Percentiles rank a stretch among this genome's conserved stretches.
Conservation (phyloP, 805 yeast genomes). For the Candida namnaoensis region DNA sequence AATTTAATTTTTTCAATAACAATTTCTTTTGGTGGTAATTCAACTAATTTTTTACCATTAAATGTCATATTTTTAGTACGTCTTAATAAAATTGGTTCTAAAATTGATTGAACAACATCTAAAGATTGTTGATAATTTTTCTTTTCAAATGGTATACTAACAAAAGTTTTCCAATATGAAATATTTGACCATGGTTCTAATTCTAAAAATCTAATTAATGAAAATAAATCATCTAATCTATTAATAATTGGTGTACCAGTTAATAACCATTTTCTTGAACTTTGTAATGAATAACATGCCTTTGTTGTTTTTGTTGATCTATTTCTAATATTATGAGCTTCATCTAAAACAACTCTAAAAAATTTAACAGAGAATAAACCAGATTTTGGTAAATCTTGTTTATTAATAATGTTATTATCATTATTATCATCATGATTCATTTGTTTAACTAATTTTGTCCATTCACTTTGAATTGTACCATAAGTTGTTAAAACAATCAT, state of each 20-base stretch:
- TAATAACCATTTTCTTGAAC: slow-evolving; percentile 70
- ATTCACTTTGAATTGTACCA: slow-evolving; percentile 79
- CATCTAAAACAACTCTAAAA: slow-evolving; percentile 75
- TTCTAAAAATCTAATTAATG: slow-evolving; percentile 63
- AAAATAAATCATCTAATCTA: slow-evolving; percentile 76
- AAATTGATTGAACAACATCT: slow-evolving; percentile 74
- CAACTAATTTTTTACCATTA: slow-evolving; percentile 68
- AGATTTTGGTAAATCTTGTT: slow-evolving; percentile 16
- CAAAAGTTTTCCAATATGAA: slow-evolving; percentile 79
- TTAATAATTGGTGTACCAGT: slow-evolving; percentile 94
- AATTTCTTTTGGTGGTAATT: slow-evolving; percentile 69
- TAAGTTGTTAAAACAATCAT: slow-evolving; percentile 75
- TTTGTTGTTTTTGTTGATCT: slow-evolving; percentile 70
- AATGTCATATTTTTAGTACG: slow-evolving; percentile 83
- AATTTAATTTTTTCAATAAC: slow-evolving; percentile 59
- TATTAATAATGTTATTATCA: slow-evolving; percentile 2
- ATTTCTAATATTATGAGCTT: slow-evolving; percentile 85
- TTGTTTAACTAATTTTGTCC: slow-evolving; percentile 29
- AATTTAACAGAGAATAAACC: slow-evolving; percentile 71
- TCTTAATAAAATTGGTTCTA: slow-evolving; percentile 76
- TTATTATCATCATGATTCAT: background rate
- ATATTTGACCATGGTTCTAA: slow-evolving; percentile 89
- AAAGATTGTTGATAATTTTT: slow-evolving; percentile 64
- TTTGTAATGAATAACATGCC: slow-evolving; percentile 59
- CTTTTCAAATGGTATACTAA: slow-evolving; percentile 76